These are phyloP conservation scores for Ophiostoma populinum DNA, from an alignment of 2,329 filamentous ascomycete species.

Conservation along the genomic window DNA sequence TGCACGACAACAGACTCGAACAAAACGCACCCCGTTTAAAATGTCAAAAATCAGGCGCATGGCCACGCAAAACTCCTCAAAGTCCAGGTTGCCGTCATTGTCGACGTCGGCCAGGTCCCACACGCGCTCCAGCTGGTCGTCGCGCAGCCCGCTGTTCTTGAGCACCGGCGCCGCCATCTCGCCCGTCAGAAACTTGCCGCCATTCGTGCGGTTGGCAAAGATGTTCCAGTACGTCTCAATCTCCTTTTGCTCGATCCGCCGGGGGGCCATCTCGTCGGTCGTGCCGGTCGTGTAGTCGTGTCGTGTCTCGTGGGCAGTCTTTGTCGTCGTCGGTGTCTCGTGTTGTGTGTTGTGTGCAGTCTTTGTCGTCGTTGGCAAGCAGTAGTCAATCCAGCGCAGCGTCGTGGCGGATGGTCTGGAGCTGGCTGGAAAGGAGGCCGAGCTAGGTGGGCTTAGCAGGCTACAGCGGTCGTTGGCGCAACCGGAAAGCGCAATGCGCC, in stretches of 20 bases:
- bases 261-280: slow-evolving; percentile 32
- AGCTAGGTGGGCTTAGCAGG: neutral
- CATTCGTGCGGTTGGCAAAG: slow-evolving; percentile 41
- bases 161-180: slow-evolving; percentile 44
- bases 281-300: neutral
- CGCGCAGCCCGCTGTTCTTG: slow-evolving; percentile 44
- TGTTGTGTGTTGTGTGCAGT: neutral
- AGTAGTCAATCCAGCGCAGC: neutral
- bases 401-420: slow-evolving; percentile 2
- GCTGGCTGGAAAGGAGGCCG: neutral
- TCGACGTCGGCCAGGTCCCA: slow-evolving; percentile 98
- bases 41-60: slow-evolving; percentile 97
- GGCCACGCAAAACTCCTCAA: slow-evolving; percentile 98
- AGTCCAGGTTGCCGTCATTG: slow-evolving; percentile 92
- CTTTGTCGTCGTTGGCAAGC: neutral
- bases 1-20: neutral
- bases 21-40: slow-evolving; percentile 66
- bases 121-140: slow-evolving; percentile 78
- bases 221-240: slow-evolving; percentile 52
- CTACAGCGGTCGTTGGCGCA: neutral
- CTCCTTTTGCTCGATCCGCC: slow-evolving; percentile 43
- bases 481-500: no score
- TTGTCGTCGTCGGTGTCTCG: neutral
- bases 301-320: slow-evolving; percentile 10
- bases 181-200: slow-evolving; percentile 40